Base-by-base conservation (phyloP, 148 eudicot genomes). In the Heliamphora exappendiculata region DNA sequence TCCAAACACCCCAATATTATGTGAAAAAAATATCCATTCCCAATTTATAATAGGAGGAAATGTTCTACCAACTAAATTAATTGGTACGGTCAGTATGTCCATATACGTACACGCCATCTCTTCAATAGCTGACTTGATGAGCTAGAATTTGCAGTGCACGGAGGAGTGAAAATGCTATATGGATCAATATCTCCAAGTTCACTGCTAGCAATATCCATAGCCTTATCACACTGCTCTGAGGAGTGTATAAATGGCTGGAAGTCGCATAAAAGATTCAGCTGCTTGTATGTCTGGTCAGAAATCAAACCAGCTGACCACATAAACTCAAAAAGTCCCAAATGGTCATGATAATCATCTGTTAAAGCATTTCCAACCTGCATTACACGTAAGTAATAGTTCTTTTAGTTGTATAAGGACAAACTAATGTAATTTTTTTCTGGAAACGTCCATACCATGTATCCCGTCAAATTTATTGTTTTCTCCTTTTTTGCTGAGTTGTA, bases 271-370 rank as follows among this genome's bases (percentile, higher is more conserved):
- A 74, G 51, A 67, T 95, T 95, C 70, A 90, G 82, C 80, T 81
- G 83, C 86, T 87, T 95, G 87, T 81, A 93, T 9, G 96, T 92
- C 87, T 91, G 89, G 54, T 89, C 97, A 47, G 99, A 95, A 70
- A 95, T 91, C 89, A 95, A 74, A 75, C 99, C 99, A 80, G 91
- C 84, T 60, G 99, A 81, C 99, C 99, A 95, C 96, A 92, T 78
- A 78, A 91, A 95, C 73, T 95, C 90, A 83, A 88, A 95, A 36
- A 91, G 28, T 67, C 99, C 99, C 76, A 87, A 78, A 77, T 89
- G 91, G 79, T 95, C 99, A 72, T 83, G 84, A 68, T 69, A 88
- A 76, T 95, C 99, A 84, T 95, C 96, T 11, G 87, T 91, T 73
- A 92, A 75, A 68, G 96, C 99, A 84, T 95, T 95, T 80, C 99